Evolutionary conservation across 805 yeast species (phyloP).

Genomic region (Barnettozyma californica): DNA sequence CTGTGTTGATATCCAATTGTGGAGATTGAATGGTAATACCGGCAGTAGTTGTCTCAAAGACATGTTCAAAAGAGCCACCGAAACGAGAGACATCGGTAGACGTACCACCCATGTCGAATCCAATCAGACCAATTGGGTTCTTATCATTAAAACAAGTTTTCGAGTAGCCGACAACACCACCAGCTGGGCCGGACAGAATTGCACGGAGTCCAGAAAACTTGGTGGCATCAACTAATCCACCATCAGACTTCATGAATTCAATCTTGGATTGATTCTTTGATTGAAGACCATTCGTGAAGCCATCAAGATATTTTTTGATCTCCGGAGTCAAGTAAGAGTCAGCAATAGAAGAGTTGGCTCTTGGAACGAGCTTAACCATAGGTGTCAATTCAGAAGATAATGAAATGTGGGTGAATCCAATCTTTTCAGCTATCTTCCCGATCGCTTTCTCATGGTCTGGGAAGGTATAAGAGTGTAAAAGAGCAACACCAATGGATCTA

Average conservation of each 20-base stretch:
- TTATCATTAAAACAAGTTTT: conserved; percentile 63
- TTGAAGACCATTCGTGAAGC: conserved; percentile 57
- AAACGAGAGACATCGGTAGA: conserved; percentile 80
- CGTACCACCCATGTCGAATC: conserved; percentile 91
- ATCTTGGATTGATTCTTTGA: conserved; percentile 42
- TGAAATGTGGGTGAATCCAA: conserved; percentile 69
- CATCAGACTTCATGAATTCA: conserved; percentile 94
- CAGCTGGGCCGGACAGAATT: conserved; percentile 93
- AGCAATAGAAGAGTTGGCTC: conserved; percentile 74
- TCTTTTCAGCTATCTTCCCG: conserved; percentile 51
- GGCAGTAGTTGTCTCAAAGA: conserved; percentile 79
- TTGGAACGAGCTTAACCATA: conserved; percentile 68
- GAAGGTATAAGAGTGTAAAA: conserved; percentile 68
- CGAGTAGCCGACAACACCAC: conserved; percentile 94
- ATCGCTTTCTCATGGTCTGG: conserved; percentile 62
- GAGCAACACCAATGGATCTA: conserved; percentile 63
- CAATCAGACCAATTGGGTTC: conserved; percentile 60
- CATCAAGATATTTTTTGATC: conserved; percentile 55
- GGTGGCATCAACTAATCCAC: conserved; percentile 83
- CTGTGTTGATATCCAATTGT: conserved; percentile 74
- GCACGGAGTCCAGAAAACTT: conserved; percentile 85
- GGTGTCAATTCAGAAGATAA: conserved; percentile 67
- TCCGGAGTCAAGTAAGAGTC: conserved; percentile 84
- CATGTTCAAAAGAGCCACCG: conserved; percentile 69
- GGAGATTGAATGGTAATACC: conserved; percentile 83